A percentile compares a stretch with the other conserved stretches of the same genome.
Conservation (phyloP, 1,284 basidiomycete genomes). For the Malassezia yamatoensis region DNA sequence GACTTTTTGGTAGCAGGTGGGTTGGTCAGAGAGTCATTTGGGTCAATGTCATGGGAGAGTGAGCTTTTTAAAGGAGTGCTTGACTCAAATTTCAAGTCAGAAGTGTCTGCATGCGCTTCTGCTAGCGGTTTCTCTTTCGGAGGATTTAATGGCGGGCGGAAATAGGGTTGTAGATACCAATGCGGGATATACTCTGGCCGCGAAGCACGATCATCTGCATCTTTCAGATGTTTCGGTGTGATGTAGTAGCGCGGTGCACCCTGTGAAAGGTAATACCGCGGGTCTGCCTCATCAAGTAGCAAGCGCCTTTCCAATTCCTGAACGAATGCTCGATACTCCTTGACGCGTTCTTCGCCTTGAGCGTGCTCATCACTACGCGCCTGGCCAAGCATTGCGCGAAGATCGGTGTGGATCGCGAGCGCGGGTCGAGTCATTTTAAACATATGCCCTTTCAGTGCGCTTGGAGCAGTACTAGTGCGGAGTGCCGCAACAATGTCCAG, state of each 20-base stretch:
- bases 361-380: slow-evolving; percentile 48
- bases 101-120: too few species aligned
- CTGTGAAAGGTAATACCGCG: slow-evolving; percentile 15
- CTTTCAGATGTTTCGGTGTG: slow-evolving; percentile 30
- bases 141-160: slow-evolving; percentile 53
- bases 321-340: slow-evolving; percentile 57
- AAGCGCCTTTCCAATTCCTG: slow-evolving; percentile 60
- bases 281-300: slow-evolving; percentile 45
- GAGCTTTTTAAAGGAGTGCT: too few species aligned
- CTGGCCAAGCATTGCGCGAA: slow-evolving; percentile 62
- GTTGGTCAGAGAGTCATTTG: not conserved
- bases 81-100: too few species aligned
- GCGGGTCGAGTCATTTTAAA: slow-evolving; percentile 83
- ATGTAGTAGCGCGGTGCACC: slow-evolving; percentile 20
- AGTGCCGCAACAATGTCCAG: slow-evolving; percentile 66
- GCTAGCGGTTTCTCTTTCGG: slow-evolving; percentile 6
- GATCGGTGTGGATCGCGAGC: slow-evolving; percentile 60
- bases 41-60: not conserved
- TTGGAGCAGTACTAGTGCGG: slow-evolving; percentile 62
- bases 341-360: slow-evolving; percentile 55
- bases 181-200: slow-evolving; percentile 59
- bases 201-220: slow-evolving; percentile 45
- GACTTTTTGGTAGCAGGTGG: not conserved
- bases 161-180: slow-evolving; percentile 78
- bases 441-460: slow-evolving; percentile 79